Conservation (phyloP, 208 protist species). For the Plasmodiophora brassicae region DNA sequence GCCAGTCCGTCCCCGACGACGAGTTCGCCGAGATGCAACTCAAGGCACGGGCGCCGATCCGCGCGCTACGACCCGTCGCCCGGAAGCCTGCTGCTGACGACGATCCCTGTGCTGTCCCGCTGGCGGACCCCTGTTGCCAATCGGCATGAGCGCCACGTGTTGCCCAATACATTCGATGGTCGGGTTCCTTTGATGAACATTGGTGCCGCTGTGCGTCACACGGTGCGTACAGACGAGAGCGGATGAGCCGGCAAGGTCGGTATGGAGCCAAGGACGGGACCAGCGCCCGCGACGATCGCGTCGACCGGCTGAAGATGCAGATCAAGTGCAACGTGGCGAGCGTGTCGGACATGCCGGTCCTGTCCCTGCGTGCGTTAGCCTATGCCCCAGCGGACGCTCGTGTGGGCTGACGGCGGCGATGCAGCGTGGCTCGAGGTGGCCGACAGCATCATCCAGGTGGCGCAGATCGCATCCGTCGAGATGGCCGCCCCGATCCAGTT, state of each 20-base stretch:
- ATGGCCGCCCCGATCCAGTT: not conserved
- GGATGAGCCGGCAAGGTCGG: not conserved
- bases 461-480: not conserved
- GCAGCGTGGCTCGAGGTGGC: slow-evolving; percentile 7
- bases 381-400: not conserved
- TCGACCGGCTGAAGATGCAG: not conserved
- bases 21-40: not conserved
- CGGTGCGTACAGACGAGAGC: no score
- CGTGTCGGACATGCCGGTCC: not conserved
- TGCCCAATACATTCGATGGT: no score
- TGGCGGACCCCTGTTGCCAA: no score
- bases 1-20: not conserved
- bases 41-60: not conserved
- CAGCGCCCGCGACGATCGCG: not conserved
- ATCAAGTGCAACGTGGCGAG: not conserved
- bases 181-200: no score
- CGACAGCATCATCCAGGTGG: not conserved
- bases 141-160: no score
- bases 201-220: no score
- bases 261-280: slow-evolving; percentile 3
- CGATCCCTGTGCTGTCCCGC: no score
- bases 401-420: no score
- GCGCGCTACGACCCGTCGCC: no score
- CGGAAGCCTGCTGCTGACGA: no score
- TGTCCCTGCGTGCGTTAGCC: not conserved